Base-by-base conservation (phyloP, 2,329 filamentous ascomycete genomes). In the Dothistroma septosporum region DNA sequence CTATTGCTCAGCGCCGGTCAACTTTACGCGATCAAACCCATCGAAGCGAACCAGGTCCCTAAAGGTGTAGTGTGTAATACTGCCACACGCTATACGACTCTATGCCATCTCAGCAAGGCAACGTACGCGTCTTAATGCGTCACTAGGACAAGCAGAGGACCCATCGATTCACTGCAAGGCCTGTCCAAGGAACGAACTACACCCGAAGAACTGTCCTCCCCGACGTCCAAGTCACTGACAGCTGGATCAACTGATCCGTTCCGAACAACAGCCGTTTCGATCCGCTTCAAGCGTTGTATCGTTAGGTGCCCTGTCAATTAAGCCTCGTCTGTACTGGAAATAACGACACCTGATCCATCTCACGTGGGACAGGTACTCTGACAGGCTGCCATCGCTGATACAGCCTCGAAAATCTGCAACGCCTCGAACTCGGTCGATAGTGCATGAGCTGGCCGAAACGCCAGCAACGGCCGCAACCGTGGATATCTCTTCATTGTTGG, bases 401-500 rank as follows among this genome's bases (percentile, higher is more conserved):
- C 33, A 14, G 14, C 50, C 12, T 37, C 11, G 12, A 53, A n/a
- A 24, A 53, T 4, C 16, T 24, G 31, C 14, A 37, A 8, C 33
- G 31, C 24, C 19, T 31, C 32, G 24, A 46, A 11, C 22, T n/a
- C 32, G 46, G 22, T 31, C 37, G 33, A 31, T 31, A 37, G 32
- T 55, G 69, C 58, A 76, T 77, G 75, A 75, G 76, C 77, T 79
- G 75, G 78, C 72, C 61, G 66, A 55, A 63, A 70, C 63, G 75
- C 77, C 74, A 74, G 76, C 76, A 67, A 68, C 59, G 68, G 82
- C 82, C 84, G 85, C 81, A 86, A 92, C 83, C 85, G 88, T 96
- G 92, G 92, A 96, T 92, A 95, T 96, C 89, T 86, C 90, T 78
- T 87, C 89, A 69, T 85, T 96, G 68, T 85, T 96, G 78, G 90